Evolutionary conservation across 176 grass and related monocot genomes (phyloP), one percentile per base, ranked within the genome.

Genomic region (Metroxylon sagu): DNA sequence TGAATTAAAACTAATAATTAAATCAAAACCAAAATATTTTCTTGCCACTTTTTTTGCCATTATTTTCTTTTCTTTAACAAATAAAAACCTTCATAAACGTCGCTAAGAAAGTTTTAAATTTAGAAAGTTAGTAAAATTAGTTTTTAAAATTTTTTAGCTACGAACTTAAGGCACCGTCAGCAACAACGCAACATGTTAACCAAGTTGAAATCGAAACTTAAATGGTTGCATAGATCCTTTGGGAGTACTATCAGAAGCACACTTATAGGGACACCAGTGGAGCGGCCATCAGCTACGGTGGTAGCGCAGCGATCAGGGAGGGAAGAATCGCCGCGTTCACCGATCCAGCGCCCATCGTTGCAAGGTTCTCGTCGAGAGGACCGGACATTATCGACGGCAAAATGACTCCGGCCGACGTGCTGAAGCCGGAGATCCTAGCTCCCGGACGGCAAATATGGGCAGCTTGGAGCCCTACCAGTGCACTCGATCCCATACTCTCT

Each of bases 381-480:
- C 87, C 82, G 3, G 82, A 79, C 49, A 50, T 82, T 28, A 56
- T 17, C 3, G 66, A 91, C 29, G 4, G 3, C 19, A 50, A 55
- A 21, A 69, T 61, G 6, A 74, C 43, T 52, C 76, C 75, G 18
- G 61, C 79, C 3, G 76, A 91, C 50, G 56, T 83, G 29, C 75
- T 85, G 8, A 90, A 90, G 66, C 87, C 79, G 2, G 75, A 90
- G 60, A 52, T 91, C 60, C 69, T 86, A 4, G 76, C 79, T 1
- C 79, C 83, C 2, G 83, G 79, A 1, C 21, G 83, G 54, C 76
- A 86, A 57, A 83, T 91, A 64, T 91, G 82, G 87, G 79, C 68
- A 23, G 79, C 76, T 28, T 90, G 76, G 87, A 90, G 82, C 71
- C 5, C 72, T 0, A 5, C 56, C 7, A 83, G 79, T 52, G 43